Conservation (phyloP, 768 basidiomycete species). For the Naganishia friedmannii region DNA sequence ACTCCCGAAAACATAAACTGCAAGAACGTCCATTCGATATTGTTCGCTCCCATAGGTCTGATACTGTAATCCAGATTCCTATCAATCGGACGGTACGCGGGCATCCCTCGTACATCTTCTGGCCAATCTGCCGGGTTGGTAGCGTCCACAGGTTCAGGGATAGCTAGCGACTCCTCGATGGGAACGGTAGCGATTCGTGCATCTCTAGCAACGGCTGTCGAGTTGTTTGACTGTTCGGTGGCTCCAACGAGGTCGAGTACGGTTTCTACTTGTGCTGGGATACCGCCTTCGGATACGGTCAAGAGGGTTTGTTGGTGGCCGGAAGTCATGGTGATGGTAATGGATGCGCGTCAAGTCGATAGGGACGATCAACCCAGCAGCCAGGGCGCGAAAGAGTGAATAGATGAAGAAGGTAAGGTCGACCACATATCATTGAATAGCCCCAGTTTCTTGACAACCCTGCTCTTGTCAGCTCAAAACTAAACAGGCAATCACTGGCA, state of each 20-base stretch:
- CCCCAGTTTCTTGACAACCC: no score
- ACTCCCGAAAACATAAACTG: slow-evolving; percentile 30
- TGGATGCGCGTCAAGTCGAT: neutral
- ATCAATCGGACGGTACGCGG: slow-evolving; percentile 18
- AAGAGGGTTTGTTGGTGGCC: slow-evolving; percentile 10
- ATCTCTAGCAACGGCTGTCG: slow-evolving; percentile 7
- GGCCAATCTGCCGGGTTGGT: slow-evolving; percentile 24
- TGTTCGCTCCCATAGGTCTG: slow-evolving; percentile 28
- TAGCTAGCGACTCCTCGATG: slow-evolving; percentile 13
- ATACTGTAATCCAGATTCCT: slow-evolving; percentile 18
- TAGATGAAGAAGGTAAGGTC: no score
- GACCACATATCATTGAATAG: no score
- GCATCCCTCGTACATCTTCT: slow-evolving; percentile 13
- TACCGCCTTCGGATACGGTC: slow-evolving; percentile 29
- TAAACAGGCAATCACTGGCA: no score
- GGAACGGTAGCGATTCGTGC: slow-evolving; percentile 24
- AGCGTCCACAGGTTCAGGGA: slow-evolving; percentile 18
- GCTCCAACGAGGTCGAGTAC: slow-evolving; percentile 28
- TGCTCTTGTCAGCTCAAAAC: no score
- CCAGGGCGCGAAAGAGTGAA: no score
- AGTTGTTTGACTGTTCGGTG: slow-evolving; percentile 2
- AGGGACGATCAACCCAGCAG: no score
- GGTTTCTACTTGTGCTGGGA: slow-evolving; percentile 8
- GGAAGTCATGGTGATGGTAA: slow-evolving; percentile 17
- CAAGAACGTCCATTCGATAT: slow-evolving; percentile 31